phyloP scores from a whole-genome alignment of 108 stramenopile genomes.

The Stephanodiscus minutulus region DNA sequence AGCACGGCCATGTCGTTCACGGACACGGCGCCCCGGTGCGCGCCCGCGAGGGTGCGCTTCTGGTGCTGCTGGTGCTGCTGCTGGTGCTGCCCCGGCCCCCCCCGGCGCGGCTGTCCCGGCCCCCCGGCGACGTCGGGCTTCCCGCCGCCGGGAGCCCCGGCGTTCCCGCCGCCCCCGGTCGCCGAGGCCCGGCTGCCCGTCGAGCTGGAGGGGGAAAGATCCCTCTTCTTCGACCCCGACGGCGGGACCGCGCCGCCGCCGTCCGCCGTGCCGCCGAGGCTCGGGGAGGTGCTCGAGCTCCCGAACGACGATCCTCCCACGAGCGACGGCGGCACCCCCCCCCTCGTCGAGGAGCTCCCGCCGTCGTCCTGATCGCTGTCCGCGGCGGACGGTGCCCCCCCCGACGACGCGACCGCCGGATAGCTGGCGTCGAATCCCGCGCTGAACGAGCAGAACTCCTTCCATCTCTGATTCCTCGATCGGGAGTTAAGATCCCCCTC shows the following conservation, averaged over 20 bases:
- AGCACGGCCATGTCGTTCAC: constrained; percentile 29
- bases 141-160: not conserved
- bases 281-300: not conserved
- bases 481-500: constrained; percentile 36
- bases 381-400: too few relatives aligned
- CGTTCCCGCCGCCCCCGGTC: not conserved
- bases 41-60: constrained; percentile 7
- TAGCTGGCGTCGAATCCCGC: constrained; percentile 4
- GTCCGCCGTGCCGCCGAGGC: too few relatives aligned
- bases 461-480: constrained; percentile 41
- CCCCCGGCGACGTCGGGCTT: not conserved
- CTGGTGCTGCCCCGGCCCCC: not conserved
- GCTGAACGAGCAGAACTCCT: constrained; percentile 25
- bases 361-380: too few relatives aligned
- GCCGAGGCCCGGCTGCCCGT: not conserved
- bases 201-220: not conserved
- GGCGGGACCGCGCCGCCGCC: too few relatives aligned
- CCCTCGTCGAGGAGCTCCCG: too few relatives aligned
- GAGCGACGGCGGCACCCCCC: not conserved
- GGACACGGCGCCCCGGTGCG: constrained; percentile 28
- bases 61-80: not conserved
- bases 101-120: not conserved
- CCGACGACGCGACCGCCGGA: constrained; percentile 5
- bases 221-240: not conserved
- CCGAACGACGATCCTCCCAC: not conserved